phyloP scores from a whole-genome alignment of 2,329 filamentous ascomycete species.

The Sarocladiaceae sp. region DNA sequence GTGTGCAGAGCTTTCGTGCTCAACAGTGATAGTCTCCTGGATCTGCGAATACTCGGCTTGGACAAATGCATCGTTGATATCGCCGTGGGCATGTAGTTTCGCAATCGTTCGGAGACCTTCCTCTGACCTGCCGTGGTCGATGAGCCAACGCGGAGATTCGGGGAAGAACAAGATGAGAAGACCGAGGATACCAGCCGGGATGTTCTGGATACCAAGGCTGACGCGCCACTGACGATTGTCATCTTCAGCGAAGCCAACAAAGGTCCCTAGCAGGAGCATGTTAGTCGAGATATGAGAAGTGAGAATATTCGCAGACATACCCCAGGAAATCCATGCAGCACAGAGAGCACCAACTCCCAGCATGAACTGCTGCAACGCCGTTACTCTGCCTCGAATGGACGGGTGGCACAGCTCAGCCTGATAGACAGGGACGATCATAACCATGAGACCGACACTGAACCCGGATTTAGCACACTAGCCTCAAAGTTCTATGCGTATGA shows the following conservation, averaged over 20 bases:
- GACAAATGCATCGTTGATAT: constrained; percentile 64
- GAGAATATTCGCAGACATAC: neutral
- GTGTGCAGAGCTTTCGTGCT: constrained; percentile 66
- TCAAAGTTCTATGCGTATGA: neutral
- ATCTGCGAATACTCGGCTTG: constrained; percentile 70
- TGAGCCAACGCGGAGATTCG: constrained; percentile 70
- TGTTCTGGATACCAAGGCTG: constrained; percentile 62
- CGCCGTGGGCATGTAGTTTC: constrained; percentile 64
- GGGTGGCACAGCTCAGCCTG: constrained; percentile 79
- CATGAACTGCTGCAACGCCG: constrained; percentile 78
- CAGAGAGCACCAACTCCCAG: constrained; percentile 69
- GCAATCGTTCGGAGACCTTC: constrained; percentile 64
- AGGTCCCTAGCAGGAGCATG: constrained; percentile 19
- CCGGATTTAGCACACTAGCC: neutral
- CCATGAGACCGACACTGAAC: constrained; percentile 40
- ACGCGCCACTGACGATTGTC: constrained; percentile 29
- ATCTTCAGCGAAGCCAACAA: constrained; percentile 21
- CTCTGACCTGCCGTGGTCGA: constrained; percentile 63
- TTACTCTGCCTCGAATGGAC: constrained; percentile 70
- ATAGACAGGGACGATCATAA: constrained; percentile 54
- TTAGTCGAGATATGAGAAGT: neutral
- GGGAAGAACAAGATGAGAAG: constrained; percentile 66
- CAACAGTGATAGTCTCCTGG: constrained; percentile 57
- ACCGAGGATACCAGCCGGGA: constrained; percentile 62
- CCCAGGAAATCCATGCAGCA: constrained; percentile 66